Conservation (phyloP, 192 early-diverging fungal species). For the Coemansia sp. region DNA sequence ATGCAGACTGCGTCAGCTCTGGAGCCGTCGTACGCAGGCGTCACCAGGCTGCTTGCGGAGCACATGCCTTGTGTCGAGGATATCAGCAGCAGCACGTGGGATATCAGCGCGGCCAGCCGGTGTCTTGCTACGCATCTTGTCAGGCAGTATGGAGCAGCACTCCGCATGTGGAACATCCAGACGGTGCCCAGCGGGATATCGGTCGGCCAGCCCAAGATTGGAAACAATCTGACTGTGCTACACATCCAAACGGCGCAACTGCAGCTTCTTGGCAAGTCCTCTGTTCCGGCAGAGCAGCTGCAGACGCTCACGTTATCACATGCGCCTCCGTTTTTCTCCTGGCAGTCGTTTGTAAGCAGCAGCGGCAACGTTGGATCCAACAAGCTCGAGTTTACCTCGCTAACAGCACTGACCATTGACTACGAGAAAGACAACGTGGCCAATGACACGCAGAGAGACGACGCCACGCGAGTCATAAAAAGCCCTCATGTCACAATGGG, state of each 20-base stretch:
- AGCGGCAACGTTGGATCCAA: not conserved
- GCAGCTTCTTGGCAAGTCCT: not conserved
- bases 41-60: slow-evolving; percentile 3
- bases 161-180: slow-evolving; percentile 5
- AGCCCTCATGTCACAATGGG: slow-evolving; percentile 31
- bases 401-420: slow-evolving; percentile 26
- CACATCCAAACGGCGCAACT: slow-evolving; percentile 24
- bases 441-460: slow-evolving; percentile 20
- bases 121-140: slow-evolving; percentile 9
- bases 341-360: slow-evolving; percentile 22
- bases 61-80: slow-evolving; percentile 9
- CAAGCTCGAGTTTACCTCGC: slow-evolving; percentile 8
- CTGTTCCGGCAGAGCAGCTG: slow-evolving; percentile 8
- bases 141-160: slow-evolving; percentile 3
- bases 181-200: not conserved
- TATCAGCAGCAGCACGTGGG: slow-evolving; percentile 17
- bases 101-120: slow-evolving; percentile 13
- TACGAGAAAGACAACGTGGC: slow-evolving; percentile 36
- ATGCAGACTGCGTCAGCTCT: not conserved
- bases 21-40: not conserved
- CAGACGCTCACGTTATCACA: slow-evolving; percentile 17
- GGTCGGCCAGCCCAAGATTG: not conserved
- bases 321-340: slow-evolving; percentile 34
- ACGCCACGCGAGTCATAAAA: slow-evolving; percentile 10
- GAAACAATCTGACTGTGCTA: slow-evolving; percentile 9